Conservation (phyloP, 2,329 filamentous ascomycete genomes). For the Aspergillus sp. region DNA sequence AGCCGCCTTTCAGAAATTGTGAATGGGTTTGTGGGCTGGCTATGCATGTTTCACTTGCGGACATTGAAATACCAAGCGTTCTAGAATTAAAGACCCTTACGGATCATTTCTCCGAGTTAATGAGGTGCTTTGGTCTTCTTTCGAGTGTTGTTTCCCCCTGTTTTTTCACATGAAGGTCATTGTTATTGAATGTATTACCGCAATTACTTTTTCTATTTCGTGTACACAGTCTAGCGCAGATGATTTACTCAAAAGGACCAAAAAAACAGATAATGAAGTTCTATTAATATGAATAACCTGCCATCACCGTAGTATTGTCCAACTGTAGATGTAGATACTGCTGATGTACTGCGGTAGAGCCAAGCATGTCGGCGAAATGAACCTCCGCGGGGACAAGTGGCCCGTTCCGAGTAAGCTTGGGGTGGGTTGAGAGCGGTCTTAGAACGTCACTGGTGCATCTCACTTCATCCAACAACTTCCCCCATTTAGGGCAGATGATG, state of each 20-base stretch:
- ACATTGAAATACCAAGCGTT: slow-evolving; percentile 21
- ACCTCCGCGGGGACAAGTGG: slow-evolving; percentile 36
- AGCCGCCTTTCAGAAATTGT: slow-evolving; percentile 27
- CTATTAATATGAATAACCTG: not conserved
- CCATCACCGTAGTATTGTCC: not conserved
- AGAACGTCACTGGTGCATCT: not conserved
- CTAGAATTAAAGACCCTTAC: slow-evolving; percentile 11
- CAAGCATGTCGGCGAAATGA: slow-evolving; percentile 26
- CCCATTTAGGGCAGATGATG: not conserved
- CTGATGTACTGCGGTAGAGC: not conserved
- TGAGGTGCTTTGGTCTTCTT: slow-evolving; percentile 3
- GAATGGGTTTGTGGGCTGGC: slow-evolving; percentile 22
- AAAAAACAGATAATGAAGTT: too few relatives aligned
- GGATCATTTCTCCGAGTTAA: not conserved
- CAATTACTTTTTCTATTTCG: slow-evolving; percentile 18
- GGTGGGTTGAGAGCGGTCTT: slow-evolving; percentile 1
- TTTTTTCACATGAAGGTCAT: slow-evolving; percentile 25
- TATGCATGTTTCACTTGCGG: slow-evolving; percentile 9
- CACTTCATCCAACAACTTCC: not conserved
- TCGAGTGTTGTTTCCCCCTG: slow-evolving; percentile 5
- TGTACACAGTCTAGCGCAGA: slow-evolving; percentile 26
- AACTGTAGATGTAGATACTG: not conserved
- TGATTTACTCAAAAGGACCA: slow-evolving; percentile 10
- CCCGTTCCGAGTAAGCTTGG: slow-evolving; percentile 18
- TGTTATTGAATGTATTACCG: slow-evolving; percentile 17